Percentiles rank a stretch among this genome's conserved stretches.
These are phyloP conservation scores for Cyclocybe aegerita DNA, from an alignment of 768 basidiomycete genomes.

Conservation along the genomic window DNA sequence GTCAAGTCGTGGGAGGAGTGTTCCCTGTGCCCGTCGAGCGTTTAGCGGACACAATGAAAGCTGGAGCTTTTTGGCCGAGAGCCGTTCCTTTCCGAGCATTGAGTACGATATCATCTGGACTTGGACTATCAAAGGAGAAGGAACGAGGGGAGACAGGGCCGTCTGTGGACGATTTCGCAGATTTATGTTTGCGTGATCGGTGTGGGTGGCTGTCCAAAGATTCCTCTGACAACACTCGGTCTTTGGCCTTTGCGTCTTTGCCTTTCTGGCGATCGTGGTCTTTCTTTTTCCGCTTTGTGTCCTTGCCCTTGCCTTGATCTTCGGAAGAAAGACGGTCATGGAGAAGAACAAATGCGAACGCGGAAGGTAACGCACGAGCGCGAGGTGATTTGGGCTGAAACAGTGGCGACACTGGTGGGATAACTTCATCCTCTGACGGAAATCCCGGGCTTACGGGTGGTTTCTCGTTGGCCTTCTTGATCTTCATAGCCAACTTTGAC, in stretches of 20 bases:
- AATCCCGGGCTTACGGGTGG: conserved; percentile 20
- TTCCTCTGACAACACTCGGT: conserved; percentile 1
- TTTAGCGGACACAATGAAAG: conserved; percentile 18
- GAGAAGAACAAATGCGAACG: conserved; percentile 73
- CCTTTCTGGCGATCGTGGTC: conserved; percentile 18
- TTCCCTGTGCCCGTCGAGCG: conserved; percentile 15
- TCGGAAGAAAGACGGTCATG: conserved; percentile 43
- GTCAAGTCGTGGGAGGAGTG: conserved; percentile 16
- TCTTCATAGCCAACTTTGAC: conserved; percentile 79
- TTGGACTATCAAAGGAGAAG: conserved; percentile 79
- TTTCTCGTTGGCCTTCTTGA: conserved; percentile 54
- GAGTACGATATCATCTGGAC: conserved; percentile 89
- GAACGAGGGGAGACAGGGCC: conserved; percentile 34
- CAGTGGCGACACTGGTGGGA: conserved; percentile 45
- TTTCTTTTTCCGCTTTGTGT: conserved; percentile 29
- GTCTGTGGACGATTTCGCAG: conserved; percentile 22
- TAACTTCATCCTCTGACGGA: conserved; percentile 37
- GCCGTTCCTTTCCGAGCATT: conserved; percentile 75
- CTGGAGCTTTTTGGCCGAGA: conserved; percentile 21
- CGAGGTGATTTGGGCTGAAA: conserved; percentile 53
- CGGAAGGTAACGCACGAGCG: conserved; percentile 75
- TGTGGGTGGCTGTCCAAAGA: conserved; percentile 21
- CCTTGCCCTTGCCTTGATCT: conserved; percentile 30
- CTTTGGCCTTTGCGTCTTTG: conserved; percentile 7
- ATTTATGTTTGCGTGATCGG: conserved; percentile 23